Conservation (phyloP, 805 yeast genomes). For the Starmerella stellata region DNA sequence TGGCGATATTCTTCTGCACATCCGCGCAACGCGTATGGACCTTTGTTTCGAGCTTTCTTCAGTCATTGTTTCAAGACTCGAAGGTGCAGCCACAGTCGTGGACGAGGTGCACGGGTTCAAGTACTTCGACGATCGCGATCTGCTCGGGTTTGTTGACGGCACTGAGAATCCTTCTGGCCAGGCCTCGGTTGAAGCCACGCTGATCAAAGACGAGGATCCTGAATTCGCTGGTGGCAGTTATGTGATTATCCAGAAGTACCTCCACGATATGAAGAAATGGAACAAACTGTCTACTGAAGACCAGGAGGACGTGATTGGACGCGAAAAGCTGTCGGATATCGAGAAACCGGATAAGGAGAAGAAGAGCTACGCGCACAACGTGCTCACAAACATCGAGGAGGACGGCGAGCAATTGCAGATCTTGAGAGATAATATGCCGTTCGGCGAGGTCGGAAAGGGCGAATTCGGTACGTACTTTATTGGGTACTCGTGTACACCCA, state of each 20-base stretch:
- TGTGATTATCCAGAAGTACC: conserved; percentile 17
- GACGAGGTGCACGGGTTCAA: conserved; percentile 18
- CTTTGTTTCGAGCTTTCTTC: conserved; percentile 16
- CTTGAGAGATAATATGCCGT: conserved; percentile 18
- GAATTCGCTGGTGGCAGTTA: conserved; percentile 15
- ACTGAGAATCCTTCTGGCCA: conserved; percentile 16
- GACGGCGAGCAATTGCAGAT: conserved; percentile 19
- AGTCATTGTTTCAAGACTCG: conserved; percentile 7
- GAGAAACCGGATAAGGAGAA: conserved; percentile 13
- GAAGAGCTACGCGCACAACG: conserved; percentile 23
- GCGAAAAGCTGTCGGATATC: conserved; percentile 14
- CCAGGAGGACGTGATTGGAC: conserved; percentile 16
- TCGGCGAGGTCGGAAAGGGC: conserved; percentile 12
- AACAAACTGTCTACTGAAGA: conserved; percentile 10
- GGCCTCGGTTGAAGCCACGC: conserved; percentile 7
- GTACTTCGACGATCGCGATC: conserved; percentile 16
- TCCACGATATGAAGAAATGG: conserved; percentile 16
- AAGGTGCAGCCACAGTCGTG: conserved; percentile 11
- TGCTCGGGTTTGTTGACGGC: conserved; percentile 18
- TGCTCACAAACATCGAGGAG: conserved; percentile 51
- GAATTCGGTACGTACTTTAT: conserved; percentile 18
- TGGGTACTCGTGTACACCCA: conserved; percentile 12
- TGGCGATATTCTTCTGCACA: conserved; percentile 17
- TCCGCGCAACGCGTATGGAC: conserved; percentile 14
- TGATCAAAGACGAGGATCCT: conserved; percentile 8